Percentiles rank a stretch among this genome's conserved stretches.
Conservation (phyloP, 257 asterid species). For the Asclepias syriaca region DNA sequence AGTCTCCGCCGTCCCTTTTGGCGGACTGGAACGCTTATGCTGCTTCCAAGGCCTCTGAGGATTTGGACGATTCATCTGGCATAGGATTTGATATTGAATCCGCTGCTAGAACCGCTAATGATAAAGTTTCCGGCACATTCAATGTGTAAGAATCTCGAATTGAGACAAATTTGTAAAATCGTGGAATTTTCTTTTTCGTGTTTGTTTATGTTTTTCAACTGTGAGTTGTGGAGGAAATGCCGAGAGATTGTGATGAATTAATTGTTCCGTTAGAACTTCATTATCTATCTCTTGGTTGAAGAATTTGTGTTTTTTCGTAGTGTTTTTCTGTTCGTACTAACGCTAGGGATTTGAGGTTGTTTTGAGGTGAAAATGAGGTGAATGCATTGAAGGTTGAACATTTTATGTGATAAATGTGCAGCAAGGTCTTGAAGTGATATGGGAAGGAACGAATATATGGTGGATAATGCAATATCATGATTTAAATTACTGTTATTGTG, state of each 20-base stretch:
- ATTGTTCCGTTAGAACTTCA: not conserved
- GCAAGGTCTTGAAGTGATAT: not conserved
- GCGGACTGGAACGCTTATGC: slow-evolving; percentile 95
- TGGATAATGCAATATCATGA: not conserved
- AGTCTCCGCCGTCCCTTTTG: slow-evolving; percentile 56
- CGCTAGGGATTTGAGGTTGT: not conserved
- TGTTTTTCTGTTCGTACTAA: not conserved
- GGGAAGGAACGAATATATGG: not conserved
- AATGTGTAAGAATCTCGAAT: slow-evolving; percentile 45
- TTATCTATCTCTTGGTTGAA: not conserved
- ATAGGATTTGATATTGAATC: slow-evolving; percentile 74
- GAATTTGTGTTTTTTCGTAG: too few species aligned
- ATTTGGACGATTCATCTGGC: slow-evolving; percentile 35
- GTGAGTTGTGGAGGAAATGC: not conserved
- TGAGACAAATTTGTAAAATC: slow-evolving; percentile 7
- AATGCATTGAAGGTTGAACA: not conserved
- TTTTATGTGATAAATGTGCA: not conserved
- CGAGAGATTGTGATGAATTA: not conserved
- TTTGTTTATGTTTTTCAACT: not conserved
- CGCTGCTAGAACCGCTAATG: slow-evolving; percentile 70
- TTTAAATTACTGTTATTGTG: not conserved
- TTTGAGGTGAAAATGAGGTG: not conserved
- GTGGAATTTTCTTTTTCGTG: not conserved
- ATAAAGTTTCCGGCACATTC: slow-evolving; percentile 71
- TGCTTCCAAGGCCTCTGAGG: slow-evolving; percentile 39